Evolutionary conservation across 257 asterid genomes (phyloP), one percentile per base, ranked within the genome.

Genomic region (Solanum neorickii): DNA sequence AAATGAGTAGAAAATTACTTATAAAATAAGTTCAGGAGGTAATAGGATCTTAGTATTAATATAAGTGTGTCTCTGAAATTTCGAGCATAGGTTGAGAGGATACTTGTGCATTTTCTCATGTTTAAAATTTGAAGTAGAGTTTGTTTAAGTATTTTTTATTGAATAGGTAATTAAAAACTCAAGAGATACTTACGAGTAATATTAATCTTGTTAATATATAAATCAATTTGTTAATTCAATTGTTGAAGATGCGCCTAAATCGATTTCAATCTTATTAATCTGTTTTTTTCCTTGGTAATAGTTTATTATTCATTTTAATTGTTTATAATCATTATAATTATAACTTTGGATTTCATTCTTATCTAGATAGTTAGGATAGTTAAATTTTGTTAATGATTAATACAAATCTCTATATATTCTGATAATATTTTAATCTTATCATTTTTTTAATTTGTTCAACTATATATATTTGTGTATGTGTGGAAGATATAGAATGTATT

Each of bases 11-110:
- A 4, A 33, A 33, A 33, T 33, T 33, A 33, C 35, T 33, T 33
- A 33, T 33, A 33, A 33, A 33, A 3, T 33, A 33, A 33, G 35
- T 33, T 33, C 35, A 33, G 5, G 35, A 33, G 5, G 5, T 4
- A 33, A 4, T 3, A 33, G 35, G 5, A 33, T 5, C 35, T 33
- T 33, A 33, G 5, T 33, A 33, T 29, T 33, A 33, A 5, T 33
- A 33, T 33, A 33, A 33, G 35, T 33, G 35, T 33, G 5, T 33
- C 35, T 33, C 35, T 33, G 1, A 0, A 33, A 33, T 33, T 33
- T 33, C 5, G 6, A 33, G 0, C 5, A 33, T 33, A 33, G 0
- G 4, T 33, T 4, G 1, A 33, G 5, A 1, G 35, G 5, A 1
- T 33, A 33, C 35, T 33, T 33, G 5, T 33, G 5, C 35, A 33